phyloP scores from a whole-genome alignment of 805 yeast species.

The Clavispora santaluciae region DNA sequence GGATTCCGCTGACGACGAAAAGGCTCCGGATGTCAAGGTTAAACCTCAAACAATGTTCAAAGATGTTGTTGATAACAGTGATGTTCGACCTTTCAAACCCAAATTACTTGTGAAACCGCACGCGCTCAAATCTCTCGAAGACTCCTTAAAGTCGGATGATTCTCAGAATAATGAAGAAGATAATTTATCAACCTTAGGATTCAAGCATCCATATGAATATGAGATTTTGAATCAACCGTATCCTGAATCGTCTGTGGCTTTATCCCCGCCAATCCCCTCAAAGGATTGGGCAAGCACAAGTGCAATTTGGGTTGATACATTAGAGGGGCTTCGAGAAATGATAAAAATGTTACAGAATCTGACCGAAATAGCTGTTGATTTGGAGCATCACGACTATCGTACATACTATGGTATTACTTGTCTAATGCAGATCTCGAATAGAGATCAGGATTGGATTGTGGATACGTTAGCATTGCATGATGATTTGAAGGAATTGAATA shows the following conservation, averaged over 20 bases:
- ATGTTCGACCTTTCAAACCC: constrained; percentile 72
- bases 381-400: constrained; percentile 93
- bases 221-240: constrained; percentile 72
- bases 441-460: constrained; percentile 78
- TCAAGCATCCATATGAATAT: constrained; percentile 71
- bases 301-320: constrained; percentile 69
- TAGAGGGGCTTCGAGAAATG: constrained; percentile 50
- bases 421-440: constrained; percentile 84
- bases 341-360: constrained; percentile 45
- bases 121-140: constrained; percentile 53
- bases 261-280: constrained; percentile 43
- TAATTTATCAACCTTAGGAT: constrained; percentile 46
- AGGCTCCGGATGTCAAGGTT: constrained; percentile 26
- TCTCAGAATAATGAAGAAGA: constrained; percentile 29
- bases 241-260: constrained; percentile 49
- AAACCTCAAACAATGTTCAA: constrained; percentile 72
- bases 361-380: constrained; percentile 80
- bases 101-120: constrained; percentile 68
- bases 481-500: constrained; percentile 62
- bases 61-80: constrained; percentile 61
- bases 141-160: constrained; percentile 30
- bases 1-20: constrained; percentile 7
- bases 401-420: constrained; percentile 88
- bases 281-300: constrained; percentile 60
- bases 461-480: constrained; percentile 81